Evolutionary conservation across 805 yeast genomes (phyloP), one percentile per base, ranked within the genome.

Genomic region (Suhomyces xylopsoci): DNA sequence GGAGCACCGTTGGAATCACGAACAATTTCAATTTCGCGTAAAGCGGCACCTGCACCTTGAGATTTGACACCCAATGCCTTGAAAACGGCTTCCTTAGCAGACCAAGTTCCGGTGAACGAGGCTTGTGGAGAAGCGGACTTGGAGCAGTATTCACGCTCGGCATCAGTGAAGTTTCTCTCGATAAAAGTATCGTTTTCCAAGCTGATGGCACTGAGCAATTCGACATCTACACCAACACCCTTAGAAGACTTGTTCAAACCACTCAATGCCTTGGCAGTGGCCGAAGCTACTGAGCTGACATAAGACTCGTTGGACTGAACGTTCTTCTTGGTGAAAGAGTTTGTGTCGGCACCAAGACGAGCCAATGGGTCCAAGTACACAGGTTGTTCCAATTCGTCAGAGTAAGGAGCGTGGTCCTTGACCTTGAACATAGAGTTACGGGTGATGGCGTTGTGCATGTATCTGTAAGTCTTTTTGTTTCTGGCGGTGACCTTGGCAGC

Each of bases 51-150:
- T 14, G 93, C 97, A 55, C 99, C 99, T 67, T 85, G 82, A 46
- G 96, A 84, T 65, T 82, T 81, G 57, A 90, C 96, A 56, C 94
- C 92, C 66, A 94, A 79, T 17, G 97, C 89, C 78, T 94, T 94
- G 85, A 94, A 94, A 34, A 92, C 97, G 43, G 99, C 99, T 77
- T 94, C 99, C 76, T 94, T 94, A 45, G 99, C 99, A 28, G 97
- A 90, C 99, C 99, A 94, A 44, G 96, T 88, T 47, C 99, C 99
- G 25, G 99, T 91, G 73, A 81, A 94, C 3, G 97, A 90, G 12
- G 98, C 90, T 65, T 84, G 88, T 49, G 94, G 89, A 59, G 80
- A 80, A 43, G 97, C 79, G 30, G 97, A 84, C 32, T 76, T 66
- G 55, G 71, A 60, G 71, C 97, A 91, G 79, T 94, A 94, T 34